These are phyloP conservation scores for Ganoderma boninense DNA, from an alignment of 1,284 basidiomycete genomes.

Conservation along the genomic window DNA sequence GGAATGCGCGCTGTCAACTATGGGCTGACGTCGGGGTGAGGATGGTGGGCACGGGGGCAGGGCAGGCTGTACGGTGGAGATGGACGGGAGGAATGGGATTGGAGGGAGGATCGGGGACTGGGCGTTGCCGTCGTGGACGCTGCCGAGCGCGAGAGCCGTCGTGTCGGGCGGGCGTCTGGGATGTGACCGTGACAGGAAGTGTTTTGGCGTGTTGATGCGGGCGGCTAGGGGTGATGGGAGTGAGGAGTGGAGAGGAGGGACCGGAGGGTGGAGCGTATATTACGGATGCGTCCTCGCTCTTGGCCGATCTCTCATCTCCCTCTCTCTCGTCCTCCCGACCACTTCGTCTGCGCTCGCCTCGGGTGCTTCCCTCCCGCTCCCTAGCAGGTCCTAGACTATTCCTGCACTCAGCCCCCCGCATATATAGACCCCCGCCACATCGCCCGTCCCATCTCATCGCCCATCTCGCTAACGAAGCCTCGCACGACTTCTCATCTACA, in stretches of 20 bases:
- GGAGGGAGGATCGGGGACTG: slow-evolving; percentile 13
- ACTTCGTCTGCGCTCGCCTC: slow-evolving; percentile 12
- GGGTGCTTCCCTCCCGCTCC: slow-evolving; percentile 11
- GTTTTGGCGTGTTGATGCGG: neutral
- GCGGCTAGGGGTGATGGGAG: slow-evolving; percentile 11
- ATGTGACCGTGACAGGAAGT: neutral
- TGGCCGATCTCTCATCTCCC: slow-evolving; percentile 32
- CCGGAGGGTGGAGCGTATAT: slow-evolving; percentile 28
- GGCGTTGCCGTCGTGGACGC: slow-evolving; percentile 12
- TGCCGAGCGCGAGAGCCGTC: slow-evolving; percentile 9
- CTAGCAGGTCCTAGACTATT: slow-evolving; percentile 15
- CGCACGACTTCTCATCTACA: slow-evolving; percentile 19
- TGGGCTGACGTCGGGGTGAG: neutral
- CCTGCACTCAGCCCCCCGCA: slow-evolving; percentile 1
- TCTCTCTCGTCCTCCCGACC: slow-evolving; percentile 1
- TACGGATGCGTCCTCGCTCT: slow-evolving; percentile 23
- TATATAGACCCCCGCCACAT: slow-evolving; percentile 12
- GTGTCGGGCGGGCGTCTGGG: slow-evolving; percentile 8
- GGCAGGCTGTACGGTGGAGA: slow-evolving; percentile 2
- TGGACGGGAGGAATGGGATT: slow-evolving; percentile 1
- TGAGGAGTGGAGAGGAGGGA: slow-evolving; percentile 14
- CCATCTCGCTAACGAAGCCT: slow-evolving; percentile 21
- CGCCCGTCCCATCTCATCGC: neutral
- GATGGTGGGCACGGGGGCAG: neutral
- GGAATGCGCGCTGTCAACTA: neutral